These are phyloP conservation scores for Penicillium sp. DNA, from an alignment of 2,329 filamentous ascomycete genomes.

Conservation along the genomic window DNA sequence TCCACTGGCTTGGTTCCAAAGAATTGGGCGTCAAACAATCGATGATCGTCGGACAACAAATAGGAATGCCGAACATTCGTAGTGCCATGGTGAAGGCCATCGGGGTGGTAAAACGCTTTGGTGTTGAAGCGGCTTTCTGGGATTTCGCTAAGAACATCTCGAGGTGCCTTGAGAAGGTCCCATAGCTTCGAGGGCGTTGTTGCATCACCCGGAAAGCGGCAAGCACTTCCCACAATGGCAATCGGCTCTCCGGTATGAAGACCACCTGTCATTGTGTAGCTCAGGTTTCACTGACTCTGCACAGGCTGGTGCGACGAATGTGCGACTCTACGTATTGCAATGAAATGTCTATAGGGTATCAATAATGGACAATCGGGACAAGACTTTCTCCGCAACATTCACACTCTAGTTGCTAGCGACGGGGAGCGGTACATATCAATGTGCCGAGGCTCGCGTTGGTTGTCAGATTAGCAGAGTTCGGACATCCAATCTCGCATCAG, in stretches of 20 bases:
- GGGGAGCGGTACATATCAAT: slow-evolving; percentile 14
- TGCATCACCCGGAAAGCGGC: slow-evolving; percentile 28
- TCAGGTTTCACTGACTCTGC: slow-evolving; percentile 6
- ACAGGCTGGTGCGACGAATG: slow-evolving; percentile 5
- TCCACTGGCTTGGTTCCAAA: slow-evolving; percentile 30
- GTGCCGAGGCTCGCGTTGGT: not conserved
- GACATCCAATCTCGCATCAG: slow-evolving; percentile 10
- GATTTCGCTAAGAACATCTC: slow-evolving; percentile 23
- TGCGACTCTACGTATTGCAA: slow-evolving; percentile 8
- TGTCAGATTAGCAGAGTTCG: not conserved
- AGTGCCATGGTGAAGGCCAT: slow-evolving; percentile 26
- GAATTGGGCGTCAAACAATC: slow-evolving; percentile 29
- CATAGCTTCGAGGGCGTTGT: slow-evolving; percentile 27
- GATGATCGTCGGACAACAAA: slow-evolving; percentile 25
- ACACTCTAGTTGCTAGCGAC: slow-evolving; percentile 1
- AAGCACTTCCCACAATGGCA: slow-evolving; percentile 30
- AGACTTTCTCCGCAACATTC: slow-evolving; percentile 8
- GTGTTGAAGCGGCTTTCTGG: slow-evolving; percentile 25
- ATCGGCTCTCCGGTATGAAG: slow-evolving; percentile 21
- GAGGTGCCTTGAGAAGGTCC: slow-evolving; percentile 27
- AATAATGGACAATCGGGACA: not conserved
- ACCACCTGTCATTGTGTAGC: slow-evolving; percentile 17
- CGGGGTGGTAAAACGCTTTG: slow-evolving; percentile 25
- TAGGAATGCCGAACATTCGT: slow-evolving; percentile 30
- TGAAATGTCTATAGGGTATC: slow-evolving; percentile 4